These are phyloP conservation scores for Hypoxylon trugodes DNA, from an alignment of 495 filamentous ascomycete genomes.

Conservation along the genomic window DNA sequence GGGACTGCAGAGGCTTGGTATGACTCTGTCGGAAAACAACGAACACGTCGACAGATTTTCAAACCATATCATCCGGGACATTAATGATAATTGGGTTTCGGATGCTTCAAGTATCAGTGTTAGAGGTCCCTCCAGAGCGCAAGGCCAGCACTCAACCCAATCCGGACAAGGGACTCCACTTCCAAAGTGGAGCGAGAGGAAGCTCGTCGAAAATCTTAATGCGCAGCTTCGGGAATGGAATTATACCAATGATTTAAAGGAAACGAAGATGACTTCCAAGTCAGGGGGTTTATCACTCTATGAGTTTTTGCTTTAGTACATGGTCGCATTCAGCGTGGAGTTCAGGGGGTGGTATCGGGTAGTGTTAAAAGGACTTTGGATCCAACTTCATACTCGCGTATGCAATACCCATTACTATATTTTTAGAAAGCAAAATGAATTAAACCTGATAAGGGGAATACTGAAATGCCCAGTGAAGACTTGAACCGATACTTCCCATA, in stretches of 20 bases:
- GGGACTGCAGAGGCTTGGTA: slow-evolving; percentile 3
- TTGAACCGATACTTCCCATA: too few species aligned
- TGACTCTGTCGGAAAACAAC: slow-evolving; percentile 1
- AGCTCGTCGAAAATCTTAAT: slow-evolving; percentile 31
- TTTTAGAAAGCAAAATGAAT: too few species aligned
- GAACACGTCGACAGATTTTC: slow-evolving; percentile 45
- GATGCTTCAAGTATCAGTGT: slow-evolving; percentile 43
- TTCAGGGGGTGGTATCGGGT: slow-evolving; percentile 1
- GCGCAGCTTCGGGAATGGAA: slow-evolving; percentile 42
- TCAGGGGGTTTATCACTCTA: slow-evolving; percentile 15
- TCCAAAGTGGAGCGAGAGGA: slow-evolving; percentile 34
- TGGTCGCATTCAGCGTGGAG: slow-evolving; percentile 29
- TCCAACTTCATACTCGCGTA: too few species aligned
- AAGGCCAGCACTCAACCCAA: slow-evolving; percentile 33
- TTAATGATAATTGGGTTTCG: slow-evolving; percentile 50
- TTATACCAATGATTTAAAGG: slow-evolving; percentile 35
- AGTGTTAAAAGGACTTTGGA: too few species aligned
- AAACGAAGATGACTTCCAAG: slow-evolving; percentile 7
- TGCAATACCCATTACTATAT: too few species aligned
- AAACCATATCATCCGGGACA: slow-evolving; percentile 47
- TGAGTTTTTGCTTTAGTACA: slow-evolving; percentile 33
- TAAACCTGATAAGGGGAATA: too few species aligned
- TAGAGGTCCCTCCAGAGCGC: slow-evolving; percentile 41
- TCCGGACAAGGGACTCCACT: slow-evolving; percentile 43
- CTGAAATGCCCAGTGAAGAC: neutral